A percentile compares a stretch with the other conserved stretches of the same genome.
phyloP scores from a whole-genome alignment of 2,329 filamentous ascomycete genomes.

The Helminthosporium solani region DNA sequence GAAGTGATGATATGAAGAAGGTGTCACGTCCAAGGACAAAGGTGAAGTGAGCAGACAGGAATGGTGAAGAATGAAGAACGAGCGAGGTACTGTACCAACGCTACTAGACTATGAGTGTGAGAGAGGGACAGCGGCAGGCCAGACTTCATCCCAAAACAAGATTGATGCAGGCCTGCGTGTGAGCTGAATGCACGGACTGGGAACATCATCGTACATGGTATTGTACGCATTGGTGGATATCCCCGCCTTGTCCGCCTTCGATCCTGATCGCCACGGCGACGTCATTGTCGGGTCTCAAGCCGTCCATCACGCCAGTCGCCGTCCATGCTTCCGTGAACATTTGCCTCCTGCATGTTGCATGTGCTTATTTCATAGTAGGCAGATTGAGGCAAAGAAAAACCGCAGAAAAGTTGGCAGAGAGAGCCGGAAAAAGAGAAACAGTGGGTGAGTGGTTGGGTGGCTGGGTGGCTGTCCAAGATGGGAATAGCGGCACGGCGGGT shows the following conservation, averaged over 20 bases:
- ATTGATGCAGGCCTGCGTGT: constrained; percentile 33
- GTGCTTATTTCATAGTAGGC: too few relatives aligned
- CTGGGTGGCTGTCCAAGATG: too few relatives aligned
- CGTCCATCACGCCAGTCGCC: not conserved
- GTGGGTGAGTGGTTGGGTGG: too few relatives aligned
- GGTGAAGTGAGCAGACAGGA: not conserved
- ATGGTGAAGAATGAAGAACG: not conserved
- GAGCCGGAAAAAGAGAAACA: too few relatives aligned
- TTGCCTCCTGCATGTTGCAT: too few relatives aligned
- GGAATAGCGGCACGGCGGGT: too few relatives aligned
- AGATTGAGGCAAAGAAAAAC: too few relatives aligned
- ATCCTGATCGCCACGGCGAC: constrained; percentile 9
- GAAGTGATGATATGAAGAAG: not conserved
- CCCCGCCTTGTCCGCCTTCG: constrained; percentile 5
- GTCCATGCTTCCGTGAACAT: not conserved
- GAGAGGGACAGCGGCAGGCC: constrained; percentile 4
- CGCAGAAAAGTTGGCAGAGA: too few relatives aligned
- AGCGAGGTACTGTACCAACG: not conserved
- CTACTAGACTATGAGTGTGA: not conserved
- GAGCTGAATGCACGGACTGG: constrained; percentile 1
- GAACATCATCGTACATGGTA: too few relatives aligned
- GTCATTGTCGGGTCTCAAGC: constrained; percentile 5
- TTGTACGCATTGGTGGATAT: constrained; percentile 7
- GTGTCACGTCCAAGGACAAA: not conserved
- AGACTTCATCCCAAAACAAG: constrained; percentile 39